Evolutionary conservation across 345 rosid genomes (phyloP), one percentile per base, ranked within the genome.

Genomic region (Eutrema japonicum): DNA sequence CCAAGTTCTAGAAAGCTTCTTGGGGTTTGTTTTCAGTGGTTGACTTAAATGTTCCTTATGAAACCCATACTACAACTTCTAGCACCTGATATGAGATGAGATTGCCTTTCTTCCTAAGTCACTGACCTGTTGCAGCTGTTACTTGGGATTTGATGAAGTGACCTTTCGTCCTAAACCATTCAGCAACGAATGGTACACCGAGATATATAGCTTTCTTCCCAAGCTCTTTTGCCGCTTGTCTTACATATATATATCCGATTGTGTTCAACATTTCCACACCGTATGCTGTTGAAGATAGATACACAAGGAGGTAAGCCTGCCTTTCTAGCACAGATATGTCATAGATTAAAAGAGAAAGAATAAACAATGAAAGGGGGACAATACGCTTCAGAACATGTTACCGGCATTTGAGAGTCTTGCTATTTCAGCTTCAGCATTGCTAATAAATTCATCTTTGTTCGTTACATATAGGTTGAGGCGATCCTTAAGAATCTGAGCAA

Each of bases 121-220:
- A 77, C 85, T 74, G 73, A 95, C 99, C 99, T 80, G 97, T 92
- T 40, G 97, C 96, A 51, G 99, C 99, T 57, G 97, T 95, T 45
- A 95, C 96, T 87, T 90, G 97, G 76, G 99, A 95, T 82, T 95
- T 95, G 68, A 91, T 88, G 69, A 78, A 85, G 64, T 93, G 98
- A 46, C 97, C 98, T 80, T 94, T 91, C 81, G 88, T 89, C 82
- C 98, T 89, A 78, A 94, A 91, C 98, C 98, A 94, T 80, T 94
- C 98, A 9, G 98, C 98, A 64, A 94, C 49, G 18, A 95, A 95
- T 18, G 99, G 99, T 72, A 91, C 87, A 66, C 97, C 97, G 37
- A 94, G 81, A 75, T 85, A 87, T 26, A 83, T 87, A 2, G 89
- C 93, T 78, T 94, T 91, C 79, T 91, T 94, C 54, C 99, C 97